Percentiles rank a stretch among this genome's conserved stretches.
These are phyloP conservation scores for Pseudomassariella vexata DNA, from an alignment of 2,329 filamentous ascomycete genomes.

Conservation along the genomic window DNA sequence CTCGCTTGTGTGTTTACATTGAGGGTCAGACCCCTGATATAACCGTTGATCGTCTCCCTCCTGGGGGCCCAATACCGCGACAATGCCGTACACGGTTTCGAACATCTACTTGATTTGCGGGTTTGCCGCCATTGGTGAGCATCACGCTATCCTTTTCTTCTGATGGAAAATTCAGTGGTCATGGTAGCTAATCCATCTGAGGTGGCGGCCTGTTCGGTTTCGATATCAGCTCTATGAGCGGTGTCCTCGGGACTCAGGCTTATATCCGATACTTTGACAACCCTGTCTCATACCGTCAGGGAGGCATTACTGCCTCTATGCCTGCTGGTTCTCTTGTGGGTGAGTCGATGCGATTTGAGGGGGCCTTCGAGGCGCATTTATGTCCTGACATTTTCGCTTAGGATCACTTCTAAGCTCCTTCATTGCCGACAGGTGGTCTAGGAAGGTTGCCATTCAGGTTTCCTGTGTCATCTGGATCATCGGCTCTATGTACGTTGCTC, in stretches of 20 bases:
- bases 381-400: constrained; percentile 18
- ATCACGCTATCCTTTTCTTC: no score
- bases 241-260: constrained; percentile 58
- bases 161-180: no score
- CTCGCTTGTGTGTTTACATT: no score
- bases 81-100: constrained; percentile 36
- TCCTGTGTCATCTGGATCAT: constrained; percentile 46
- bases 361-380: neutral
- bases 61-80: no score
- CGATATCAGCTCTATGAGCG: constrained; percentile 71
- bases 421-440: constrained; percentile 43
- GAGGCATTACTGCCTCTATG: constrained; percentile 69
- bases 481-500: constrained; percentile 29
- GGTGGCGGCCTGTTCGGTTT: constrained; percentile 73
- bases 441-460: constrained; percentile 43
- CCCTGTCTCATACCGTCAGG: constrained; percentile 51
- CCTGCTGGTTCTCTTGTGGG: constrained; percentile 64
- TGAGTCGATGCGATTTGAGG: constrained; percentile 16
- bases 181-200: constrained; percentile 17
- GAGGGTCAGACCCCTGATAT: no score
- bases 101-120: constrained; percentile 57
- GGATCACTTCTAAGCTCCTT: constrained; percentile 43
- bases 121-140: constrained; percentile 55
- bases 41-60: no score
- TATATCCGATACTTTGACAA: constrained; percentile 71